Evolutionary conservation across 768 basidiomycete species (phyloP), one percentile per base, ranked within the genome.

Genomic region (Pleurotus pulmonarius): DNA sequence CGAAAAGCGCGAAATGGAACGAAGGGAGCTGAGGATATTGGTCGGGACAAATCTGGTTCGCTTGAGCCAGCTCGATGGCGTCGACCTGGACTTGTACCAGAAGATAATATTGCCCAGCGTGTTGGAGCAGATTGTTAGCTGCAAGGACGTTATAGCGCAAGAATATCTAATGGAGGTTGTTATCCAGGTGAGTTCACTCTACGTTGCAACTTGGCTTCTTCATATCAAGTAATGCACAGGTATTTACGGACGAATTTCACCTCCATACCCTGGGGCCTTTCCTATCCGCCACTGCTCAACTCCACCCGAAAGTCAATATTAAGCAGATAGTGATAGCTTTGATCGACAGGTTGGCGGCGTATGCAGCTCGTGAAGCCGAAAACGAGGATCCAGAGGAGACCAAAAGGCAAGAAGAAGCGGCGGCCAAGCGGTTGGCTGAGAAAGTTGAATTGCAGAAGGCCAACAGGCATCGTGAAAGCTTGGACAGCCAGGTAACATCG

Each of bases 151-250:
- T 45, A 98, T 98, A 58, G 97, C 97, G 0, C 97, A 99, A 69
- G 97, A 98, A 68, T 99, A 99, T 70, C 71, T 98, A 46, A 98
- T 98, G 97, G 97, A 99, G 70, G 97, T 98, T 8, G 94, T 99
- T 59, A 99, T 99, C 62, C 97, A 99, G 80, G 93, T 90, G 57
- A 37, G 81, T 65, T 41, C 29, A 1, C 29, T 34, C 29, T 11
- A 34, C 29, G 29, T 34, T 34, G 29, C 3, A 34, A 34, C 29
- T 0, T 11, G 29, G 29, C 2, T 34, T 2, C 11, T 34, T 11
- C 6, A 34, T 11, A 11, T 3, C 9, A 1, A 34, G 29, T 8
- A 34, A 34, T 4, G 29, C 9, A 11, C 29, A 94, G 92, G 96
- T 99, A 15, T 98, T 98, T 71, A 94, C 96, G 9, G 95, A 98